These are phyloP conservation scores for Camelina laxa DNA, from an alignment of 345 rosid species.

Conservation along the genomic window DNA sequence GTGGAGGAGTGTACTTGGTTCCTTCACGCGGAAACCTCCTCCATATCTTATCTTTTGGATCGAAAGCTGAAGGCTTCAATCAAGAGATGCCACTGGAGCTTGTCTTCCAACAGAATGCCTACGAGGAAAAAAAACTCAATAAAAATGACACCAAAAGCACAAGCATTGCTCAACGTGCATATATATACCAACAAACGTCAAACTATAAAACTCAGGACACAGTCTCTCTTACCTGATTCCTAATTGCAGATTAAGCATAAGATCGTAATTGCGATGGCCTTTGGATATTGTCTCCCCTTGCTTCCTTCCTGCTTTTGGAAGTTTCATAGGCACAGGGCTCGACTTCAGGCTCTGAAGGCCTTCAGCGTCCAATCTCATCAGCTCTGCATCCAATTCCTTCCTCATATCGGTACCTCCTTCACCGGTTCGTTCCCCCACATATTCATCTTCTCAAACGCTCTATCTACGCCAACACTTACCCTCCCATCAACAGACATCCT, in stretches of 20 bases:
- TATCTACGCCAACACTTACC: constrained; percentile 77
- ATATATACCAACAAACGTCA: constrained; percentile 9
- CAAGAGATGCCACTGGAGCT: constrained; percentile 72
- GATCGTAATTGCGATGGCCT: constrained; percentile 91
- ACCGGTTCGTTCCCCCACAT: constrained; percentile 62
- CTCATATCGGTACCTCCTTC: constrained; percentile 39
- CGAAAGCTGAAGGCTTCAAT: constrained; percentile 90
- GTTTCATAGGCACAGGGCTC: constrained; percentile 57
- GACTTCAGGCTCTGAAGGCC: constrained; percentile 34
- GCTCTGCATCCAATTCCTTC: constrained; percentile 52
- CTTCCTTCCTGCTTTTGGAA: constrained; percentile 67
- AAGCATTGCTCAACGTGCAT: constrained; percentile 9
- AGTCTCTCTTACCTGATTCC: constrained; percentile 56
- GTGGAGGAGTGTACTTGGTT: constrained; percentile 90
- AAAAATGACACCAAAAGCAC: constrained; percentile 18
- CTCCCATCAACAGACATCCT: constrained; percentile 85
- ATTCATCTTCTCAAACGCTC: constrained; percentile 68
- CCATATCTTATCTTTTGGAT: constrained; percentile 93
- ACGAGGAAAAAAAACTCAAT: constrained; percentile 22
- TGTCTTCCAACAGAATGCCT: constrained; percentile 94
- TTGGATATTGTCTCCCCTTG: constrained; percentile 89
- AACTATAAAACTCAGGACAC: constrained; percentile 3
- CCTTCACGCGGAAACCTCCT: constrained; percentile 94
- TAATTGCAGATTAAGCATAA: constrained; percentile 91
- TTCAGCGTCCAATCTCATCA: constrained; percentile 51